Base-by-base conservation (phyloP, 306 rosid genomes). In the Gleditsia sinensis region DNA sequence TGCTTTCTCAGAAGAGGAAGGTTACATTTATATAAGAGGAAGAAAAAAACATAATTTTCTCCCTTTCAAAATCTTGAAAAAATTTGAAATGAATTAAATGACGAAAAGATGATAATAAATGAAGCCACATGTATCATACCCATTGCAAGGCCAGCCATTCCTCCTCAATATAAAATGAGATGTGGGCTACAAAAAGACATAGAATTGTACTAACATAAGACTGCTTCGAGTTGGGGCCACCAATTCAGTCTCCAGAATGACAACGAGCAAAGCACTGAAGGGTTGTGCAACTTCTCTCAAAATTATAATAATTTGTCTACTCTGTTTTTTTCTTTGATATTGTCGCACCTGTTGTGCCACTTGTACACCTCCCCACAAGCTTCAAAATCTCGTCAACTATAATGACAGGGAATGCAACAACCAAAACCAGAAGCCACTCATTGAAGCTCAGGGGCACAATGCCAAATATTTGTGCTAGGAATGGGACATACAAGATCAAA, bases 401-500 rank as follows among this genome's bases (percentile, higher is more conserved):
- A 74, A 86, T 82, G 43, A 86, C 89, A 0, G 89, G 89, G 3
- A 86, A 42, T 14, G 89, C 85, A 64, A 82, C 87, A n/a, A 5
- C 79, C 79, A 86, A 74, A 77, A 86, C 87, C 81, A 86, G 64
- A 57, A 86, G 83, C 83, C 89, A 86, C 60, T 86, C 89, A 0
- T 80, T 82, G 48, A 86, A 63, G 85, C 85, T 88, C 57, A 90
- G 96, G 17, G 98, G 98, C 59, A 93, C 97, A 0, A 93, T 87
- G 71, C 93, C 83, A 7, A 93, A 93, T n/a, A 93, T 85, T 54
- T 80, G 80, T 0, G 98, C 92, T 0, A 93, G 81, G 92, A 93
- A 93, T 14, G 98, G 97, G 64, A 93, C 97, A 6, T 93, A 93
- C 65, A 93, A 86, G 61, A 93, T 90, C 80, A 93, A 17, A 60